Base-by-base conservation (phyloP, 345 rosid species). In the Zanthoxylum bungeanum region DNA sequence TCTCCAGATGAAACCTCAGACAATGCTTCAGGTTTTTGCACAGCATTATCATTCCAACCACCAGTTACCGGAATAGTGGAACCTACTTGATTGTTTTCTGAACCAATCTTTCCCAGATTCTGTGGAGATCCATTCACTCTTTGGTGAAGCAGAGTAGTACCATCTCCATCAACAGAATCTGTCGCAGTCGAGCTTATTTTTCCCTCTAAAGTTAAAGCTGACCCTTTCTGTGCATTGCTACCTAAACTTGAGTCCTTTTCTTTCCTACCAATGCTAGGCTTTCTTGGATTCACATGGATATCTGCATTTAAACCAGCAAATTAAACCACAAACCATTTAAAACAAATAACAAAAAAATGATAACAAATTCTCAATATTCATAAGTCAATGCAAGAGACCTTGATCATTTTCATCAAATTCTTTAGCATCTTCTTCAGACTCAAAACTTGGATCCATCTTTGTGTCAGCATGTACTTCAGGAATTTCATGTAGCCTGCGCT, bases 391-490 rank as follows among this genome's bases (percentile, higher is more conserved):
- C 31, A 6, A 61, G 40, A 6, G 42, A 90, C 98, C 93, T 87
- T 62, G 84, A 68, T 83, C 86, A 73, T 68, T 86, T 69, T 66
- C 79, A 76, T 68, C 60, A 76, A 77, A 73, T 39, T 74, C 87
- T 69, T 80, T 76, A 30, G 72, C 64, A 79, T 78, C 87, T 76
- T 83, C 85, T 74, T 81, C 82, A 56, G 84, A 82, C 74, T 83
- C 78, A 61, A 64, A 60, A 52, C 77, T 79, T 28, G 87, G 86
- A 78, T 81, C 79, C 91, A 87, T 83, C 60, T 71, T 78, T 34
- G 81, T 85, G 78, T 90, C 97, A 21, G 83, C 28, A 64, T 92
- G 98, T 50, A 95, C 84, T 60, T 78, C 76, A 19, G 93, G 93
- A 77, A 80, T 77, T 73, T 86, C 96, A 66, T 68, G 79, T 76